These are phyloP conservation scores for Dichotomocladium elegans DNA, from an alignment of 371 early-diverging fungal genomes.

Conservation along the genomic window DNA sequence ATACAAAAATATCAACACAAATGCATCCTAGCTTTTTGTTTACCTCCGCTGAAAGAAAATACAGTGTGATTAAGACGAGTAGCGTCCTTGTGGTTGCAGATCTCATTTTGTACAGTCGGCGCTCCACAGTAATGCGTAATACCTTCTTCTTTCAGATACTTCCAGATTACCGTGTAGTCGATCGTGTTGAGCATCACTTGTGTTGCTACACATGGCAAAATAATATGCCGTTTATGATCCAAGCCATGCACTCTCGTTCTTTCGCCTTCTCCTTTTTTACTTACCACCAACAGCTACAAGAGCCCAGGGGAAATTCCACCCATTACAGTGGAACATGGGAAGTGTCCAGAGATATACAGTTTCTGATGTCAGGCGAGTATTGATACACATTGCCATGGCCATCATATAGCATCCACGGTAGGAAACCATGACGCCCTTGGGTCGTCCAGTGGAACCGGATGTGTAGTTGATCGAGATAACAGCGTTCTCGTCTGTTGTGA, in stretches of 20 bases:
- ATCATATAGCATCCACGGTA: constrained; percentile 53
- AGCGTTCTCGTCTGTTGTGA: constrained; percentile 47
- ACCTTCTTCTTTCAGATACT: constrained; percentile 37
- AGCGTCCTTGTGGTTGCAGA: constrained; percentile 55
- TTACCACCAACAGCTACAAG: constrained; percentile 51
- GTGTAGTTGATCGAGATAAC: constrained; percentile 59
- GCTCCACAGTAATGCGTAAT: constrained; percentile 67
- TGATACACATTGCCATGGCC: constrained; percentile 48
- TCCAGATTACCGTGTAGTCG: constrained; percentile 63
- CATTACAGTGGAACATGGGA: constrained; percentile 71
- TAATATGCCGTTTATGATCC: background rate
- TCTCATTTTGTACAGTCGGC: constrained; percentile 66
- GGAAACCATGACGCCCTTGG: constrained; percentile 49
- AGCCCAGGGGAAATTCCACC: constrained; percentile 68
- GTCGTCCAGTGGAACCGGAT: constrained; percentile 64
- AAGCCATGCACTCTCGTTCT: no score
- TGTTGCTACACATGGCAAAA: constrained; percentile 12
- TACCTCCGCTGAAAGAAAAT: constrained; percentile 47
- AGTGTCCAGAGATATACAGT: constrained; percentile 58
- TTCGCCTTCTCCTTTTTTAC: background rate
- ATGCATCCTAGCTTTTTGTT: no score
- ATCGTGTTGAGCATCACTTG: constrained; percentile 59
- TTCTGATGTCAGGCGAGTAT: constrained; percentile 39
- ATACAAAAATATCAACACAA: background rate
- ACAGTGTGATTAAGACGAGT: constrained; percentile 36